Conservation (phyloP, 441 rosid genomes). For the Populus hybrid region DNA sequence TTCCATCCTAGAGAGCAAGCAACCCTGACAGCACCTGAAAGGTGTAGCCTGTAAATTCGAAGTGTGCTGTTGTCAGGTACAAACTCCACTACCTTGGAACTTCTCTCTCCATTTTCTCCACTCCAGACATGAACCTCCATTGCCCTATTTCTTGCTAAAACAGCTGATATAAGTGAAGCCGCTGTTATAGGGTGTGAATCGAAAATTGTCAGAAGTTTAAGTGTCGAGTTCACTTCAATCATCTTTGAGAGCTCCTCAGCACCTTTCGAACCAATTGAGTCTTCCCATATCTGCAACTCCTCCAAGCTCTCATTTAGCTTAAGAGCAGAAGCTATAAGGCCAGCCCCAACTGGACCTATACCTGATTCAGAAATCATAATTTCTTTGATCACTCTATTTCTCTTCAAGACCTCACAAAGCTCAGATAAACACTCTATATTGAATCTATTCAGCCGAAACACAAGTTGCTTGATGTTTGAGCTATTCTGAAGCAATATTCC, state of each 20-base stretch:
- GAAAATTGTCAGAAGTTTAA: slow-evolving; percentile 69
- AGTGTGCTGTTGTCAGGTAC: slow-evolving; percentile 63
- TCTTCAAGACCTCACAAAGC: slow-evolving; percentile 51
- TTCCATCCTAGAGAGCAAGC: slow-evolving; percentile 79
- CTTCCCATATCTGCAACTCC: slow-evolving; percentile 94
- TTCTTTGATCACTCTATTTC: slow-evolving; percentile 59
- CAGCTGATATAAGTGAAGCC: slow-evolving; percentile 78
- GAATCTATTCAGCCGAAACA: slow-evolving; percentile 58
- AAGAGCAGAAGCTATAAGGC: slow-evolving; percentile 61
- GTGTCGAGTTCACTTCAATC: slow-evolving; percentile 81
- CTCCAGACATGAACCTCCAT: slow-evolving; percentile 92
- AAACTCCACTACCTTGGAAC: slow-evolving; percentile 78
- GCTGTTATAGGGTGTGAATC: slow-evolving; percentile 68
- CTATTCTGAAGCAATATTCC: slow-evolving; percentile 56
- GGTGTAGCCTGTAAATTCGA: slow-evolving; percentile 58
- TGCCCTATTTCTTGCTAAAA: slow-evolving; percentile 69
- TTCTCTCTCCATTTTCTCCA: slow-evolving; percentile 53
- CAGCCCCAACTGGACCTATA: slow-evolving; percentile 60
- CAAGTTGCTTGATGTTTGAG: slow-evolving; percentile 54
- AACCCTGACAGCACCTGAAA: slow-evolving; percentile 76
- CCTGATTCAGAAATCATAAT: slow-evolving; percentile 55
- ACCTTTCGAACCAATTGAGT: slow-evolving; percentile 82
- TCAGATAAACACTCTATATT: slow-evolving; percentile 47
- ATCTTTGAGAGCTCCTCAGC: slow-evolving; percentile 92
- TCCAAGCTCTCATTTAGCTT: slow-evolving; percentile 64